Evolutionary conservation across 306 rosid species (phyloP).

Genomic region (Mucuna pruriens): DNA sequence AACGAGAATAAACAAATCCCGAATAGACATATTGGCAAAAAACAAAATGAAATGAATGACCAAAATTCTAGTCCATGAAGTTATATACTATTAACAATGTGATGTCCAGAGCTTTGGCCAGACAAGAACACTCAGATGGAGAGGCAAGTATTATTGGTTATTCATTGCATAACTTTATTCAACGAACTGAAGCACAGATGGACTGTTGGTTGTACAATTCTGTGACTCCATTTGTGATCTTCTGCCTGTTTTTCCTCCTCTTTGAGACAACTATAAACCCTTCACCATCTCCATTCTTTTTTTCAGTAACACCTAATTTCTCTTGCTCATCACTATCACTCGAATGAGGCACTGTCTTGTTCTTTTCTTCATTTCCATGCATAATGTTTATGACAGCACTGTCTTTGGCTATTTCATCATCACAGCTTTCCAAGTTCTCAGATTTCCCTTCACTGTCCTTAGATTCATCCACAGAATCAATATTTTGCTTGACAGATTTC

Average conservation of each 20-base stretch:
- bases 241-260: conserved; percentile 76
- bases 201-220: conserved; percentile 81
- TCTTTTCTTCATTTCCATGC: conserved; percentile 63
- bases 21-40: conserved; percentile 31
- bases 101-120: conserved; percentile 41
- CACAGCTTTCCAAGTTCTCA: conserved; percentile 42
- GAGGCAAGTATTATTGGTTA: conserved; percentile 11
- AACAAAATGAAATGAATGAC: conserved; percentile 40
- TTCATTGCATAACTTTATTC: conserved; percentile 38
- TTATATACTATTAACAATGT: conserved; percentile 38
- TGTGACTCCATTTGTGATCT: conserved; percentile 63
- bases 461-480: conserved; percentile 60
- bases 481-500: conserved; percentile 72
- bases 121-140: conserved; percentile 26
- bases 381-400: conserved; percentile 74
- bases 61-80: conserved; percentile 36
- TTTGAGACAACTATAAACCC: conserved; percentile 77
- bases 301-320: conserved; percentile 43
- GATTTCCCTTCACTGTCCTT: conserved; percentile 38
- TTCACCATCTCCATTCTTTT: conserved; percentile 60
- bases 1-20: conserved; percentile 35
- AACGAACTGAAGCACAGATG: conserved; percentile 83
- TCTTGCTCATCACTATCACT: conserved; percentile 44
- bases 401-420: conserved; percentile 80
- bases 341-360: conserved; percentile 42